Evolutionary conservation across 129 eudicot species (phyloP).

Genomic region (Saposhnikovia divaricata): DNA sequence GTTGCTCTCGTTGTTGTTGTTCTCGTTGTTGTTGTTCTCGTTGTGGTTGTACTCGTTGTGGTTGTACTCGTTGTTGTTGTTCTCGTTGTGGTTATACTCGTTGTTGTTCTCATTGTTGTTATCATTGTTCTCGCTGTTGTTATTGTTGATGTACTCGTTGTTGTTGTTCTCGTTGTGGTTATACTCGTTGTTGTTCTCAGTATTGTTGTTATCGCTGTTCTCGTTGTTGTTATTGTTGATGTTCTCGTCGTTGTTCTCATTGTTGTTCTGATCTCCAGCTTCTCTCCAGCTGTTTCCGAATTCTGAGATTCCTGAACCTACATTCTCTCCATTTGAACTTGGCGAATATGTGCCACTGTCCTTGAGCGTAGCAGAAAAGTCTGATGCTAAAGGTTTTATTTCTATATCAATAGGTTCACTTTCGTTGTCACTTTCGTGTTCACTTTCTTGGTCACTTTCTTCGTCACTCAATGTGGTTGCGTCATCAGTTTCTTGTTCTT

Average conservation of each 20-base stretch:
- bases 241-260: neutral
- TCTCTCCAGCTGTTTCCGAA: neutral
- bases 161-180: too few species aligned
- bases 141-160: too few species aligned
- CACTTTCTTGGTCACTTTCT: neutral
- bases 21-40: too few species aligned
- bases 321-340: neutral
- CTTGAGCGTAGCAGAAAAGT: constrained; percentile 9
- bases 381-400: constrained; percentile 26
- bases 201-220: too few species aligned
- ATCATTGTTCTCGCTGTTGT: too few species aligned
- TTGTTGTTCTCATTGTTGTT: too few species aligned
- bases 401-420: constrained; percentile 9
- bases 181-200: too few species aligned
- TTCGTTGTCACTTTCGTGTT: neutral
- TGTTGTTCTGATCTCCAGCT: neutral
- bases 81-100: too few species aligned
- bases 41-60: too few species aligned
- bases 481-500: neutral
- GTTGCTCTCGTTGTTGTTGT: too few species aligned
- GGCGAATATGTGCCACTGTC: neutral
- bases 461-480: neutral
- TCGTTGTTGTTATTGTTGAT: too few species aligned
- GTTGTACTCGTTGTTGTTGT: too few species aligned
- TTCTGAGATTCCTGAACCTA: neutral